These are phyloP conservation scores for Lagerstroemia speciosa DNA, from an alignment of 345 rosid genomes.

Conservation along the genomic window DNA sequence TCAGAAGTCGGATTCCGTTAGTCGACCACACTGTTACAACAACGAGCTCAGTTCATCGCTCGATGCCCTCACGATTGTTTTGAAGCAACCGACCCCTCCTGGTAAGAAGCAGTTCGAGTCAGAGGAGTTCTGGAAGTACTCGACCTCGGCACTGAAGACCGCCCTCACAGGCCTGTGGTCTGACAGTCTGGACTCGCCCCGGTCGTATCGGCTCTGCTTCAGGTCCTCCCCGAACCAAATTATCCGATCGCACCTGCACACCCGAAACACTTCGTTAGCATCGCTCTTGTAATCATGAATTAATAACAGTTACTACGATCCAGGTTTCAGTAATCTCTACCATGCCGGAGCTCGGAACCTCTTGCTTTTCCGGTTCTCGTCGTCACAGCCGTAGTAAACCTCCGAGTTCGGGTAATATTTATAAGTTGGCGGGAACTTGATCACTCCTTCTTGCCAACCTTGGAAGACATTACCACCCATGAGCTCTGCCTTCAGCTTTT, in stretches of 20 bases:
- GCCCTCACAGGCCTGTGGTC: conserved; percentile 31
- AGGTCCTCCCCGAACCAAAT: conserved; percentile 27
- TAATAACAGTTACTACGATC: neutral
- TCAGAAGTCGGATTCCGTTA: neutral
- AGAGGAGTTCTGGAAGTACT: neutral
- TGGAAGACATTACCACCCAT: conserved; percentile 18
- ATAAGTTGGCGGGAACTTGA: conserved; percentile 17
- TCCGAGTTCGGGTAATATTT: conserved; percentile 19
- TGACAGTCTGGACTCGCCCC: conserved; percentile 23
- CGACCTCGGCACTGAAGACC: conserved; percentile 16
- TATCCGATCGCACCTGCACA: conserved; percentile 32
- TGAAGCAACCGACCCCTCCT: conserved; percentile 3
- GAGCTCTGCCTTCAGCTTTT: conserved; percentile 21
- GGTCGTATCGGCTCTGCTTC: conserved; percentile 19
- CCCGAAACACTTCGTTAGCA: neutral
- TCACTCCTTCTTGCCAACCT: conserved; percentile 20
- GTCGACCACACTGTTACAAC: neutral
- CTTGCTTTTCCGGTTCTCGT: neutral
- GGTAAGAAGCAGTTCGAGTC: conserved; percentile 2
- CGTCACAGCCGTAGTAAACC: conserved; percentile 8
- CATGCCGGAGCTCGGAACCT: conserved; percentile 11
- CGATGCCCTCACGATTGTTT: neutral
- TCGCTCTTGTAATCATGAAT: too few species aligned
- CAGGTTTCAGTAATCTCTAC: neutral
- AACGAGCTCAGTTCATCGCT: neutral